Conservation (phyloP, 2,329 filamentous ascomycete species). For the Stagonosporopsis vannaccii region DNA sequence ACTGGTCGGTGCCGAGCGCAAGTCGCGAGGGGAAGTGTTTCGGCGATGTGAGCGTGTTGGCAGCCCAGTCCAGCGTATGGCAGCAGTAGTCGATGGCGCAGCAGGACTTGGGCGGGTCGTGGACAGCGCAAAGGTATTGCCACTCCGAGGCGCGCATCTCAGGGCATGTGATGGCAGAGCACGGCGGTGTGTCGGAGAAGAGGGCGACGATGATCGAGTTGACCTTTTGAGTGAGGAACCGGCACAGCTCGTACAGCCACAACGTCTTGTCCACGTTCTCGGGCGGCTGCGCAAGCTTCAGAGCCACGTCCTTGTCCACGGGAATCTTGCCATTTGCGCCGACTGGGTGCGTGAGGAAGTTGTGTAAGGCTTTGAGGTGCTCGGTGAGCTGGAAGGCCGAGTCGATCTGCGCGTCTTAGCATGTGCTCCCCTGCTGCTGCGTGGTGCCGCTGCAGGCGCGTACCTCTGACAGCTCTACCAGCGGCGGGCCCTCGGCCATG, state of each 20-base stretch:
- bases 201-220: slow-evolving; percentile 93
- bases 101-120: slow-evolving; percentile 95
- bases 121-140: slow-evolving; percentile 98
- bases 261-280: slow-evolving; percentile 82
- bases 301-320: slow-evolving; percentile 77
- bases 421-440: slow-evolving; percentile 5
- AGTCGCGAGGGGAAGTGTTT: slow-evolving; percentile 94
- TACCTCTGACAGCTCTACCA: slow-evolving; percentile 86
- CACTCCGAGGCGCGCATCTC: slow-evolving; percentile 99
- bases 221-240: slow-evolving; percentile 92
- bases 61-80: slow-evolving; percentile 97
- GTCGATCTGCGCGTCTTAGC: slow-evolving; percentile 72
- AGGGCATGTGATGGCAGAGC: slow-evolving; percentile 86
- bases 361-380: slow-evolving; percentile 91
- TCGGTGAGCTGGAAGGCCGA: slow-evolving; percentile 98
- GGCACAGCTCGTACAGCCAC: slow-evolving; percentile 98
- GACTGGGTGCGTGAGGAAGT: slow-evolving; percentile 74
- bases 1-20: slow-evolving; percentile 58
- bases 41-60: slow-evolving; percentile 89
- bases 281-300: slow-evolving; percentile 79
- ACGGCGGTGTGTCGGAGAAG: slow-evolving; percentile 88
- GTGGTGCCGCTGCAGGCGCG: slow-evolving; percentile 28
- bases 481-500: slow-evolving; percentile 89
- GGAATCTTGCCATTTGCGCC: slow-evolving; percentile 67
- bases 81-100: slow-evolving; percentile 99